These are phyloP conservation scores for Eutypa lata DNA, from an alignment of 2,329 filamentous ascomycete genomes.

Conservation along the genomic window DNA sequence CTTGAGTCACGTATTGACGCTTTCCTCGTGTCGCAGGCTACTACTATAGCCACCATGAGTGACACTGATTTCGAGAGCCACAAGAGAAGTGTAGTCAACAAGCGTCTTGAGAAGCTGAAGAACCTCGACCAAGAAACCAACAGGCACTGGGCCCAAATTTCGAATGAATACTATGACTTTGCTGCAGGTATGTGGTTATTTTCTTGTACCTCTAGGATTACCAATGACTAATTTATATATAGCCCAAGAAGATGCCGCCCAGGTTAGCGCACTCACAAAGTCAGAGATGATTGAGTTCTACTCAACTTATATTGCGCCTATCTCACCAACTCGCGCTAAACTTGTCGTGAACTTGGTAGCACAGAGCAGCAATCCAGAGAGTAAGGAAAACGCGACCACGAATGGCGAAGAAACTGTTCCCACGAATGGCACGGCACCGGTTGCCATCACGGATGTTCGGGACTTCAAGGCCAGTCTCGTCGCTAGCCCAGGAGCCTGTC, in stretches of 20 bases:
- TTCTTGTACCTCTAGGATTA: background rate
- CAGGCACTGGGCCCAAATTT: slow-evolving; percentile 82
- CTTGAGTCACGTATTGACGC: slow-evolving; percentile 83
- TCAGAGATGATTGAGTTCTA: slow-evolving; percentile 78
- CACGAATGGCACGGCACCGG: slow-evolving; percentile 49
- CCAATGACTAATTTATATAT: slow-evolving; percentile 14
- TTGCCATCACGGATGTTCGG: slow-evolving; percentile 73
- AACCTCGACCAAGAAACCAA: slow-evolving; percentile 83
- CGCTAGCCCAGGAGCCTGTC: slow-evolving; percentile 68
- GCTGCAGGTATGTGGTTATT: slow-evolving; percentile 63
- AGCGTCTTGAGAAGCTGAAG: slow-evolving; percentile 85
- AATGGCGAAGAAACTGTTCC: slow-evolving; percentile 31
- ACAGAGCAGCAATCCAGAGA: slow-evolving; percentile 50
- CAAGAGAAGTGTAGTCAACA: slow-evolving; percentile 84
- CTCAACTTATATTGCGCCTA: slow-evolving; percentile 69
- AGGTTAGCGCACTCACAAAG: slow-evolving; percentile 74
- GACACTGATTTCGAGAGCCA: slow-evolving; percentile 84
- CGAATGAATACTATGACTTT: slow-evolving; percentile 86
- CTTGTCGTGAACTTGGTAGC: slow-evolving; percentile 80
- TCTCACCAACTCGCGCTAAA: slow-evolving; percentile 73
- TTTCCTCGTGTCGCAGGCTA: slow-evolving; percentile 69
- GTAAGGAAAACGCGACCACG: slow-evolving; percentile 36
- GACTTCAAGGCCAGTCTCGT: slow-evolving; percentile 75
- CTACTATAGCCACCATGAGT: slow-evolving; percentile 70
- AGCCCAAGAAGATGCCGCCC: slow-evolving; percentile 74